Percentiles rank a stretch among this genome's conserved stretches.
Conservation (phyloP, 768 basidiomycete species). For the Clavulina sp. region DNA sequence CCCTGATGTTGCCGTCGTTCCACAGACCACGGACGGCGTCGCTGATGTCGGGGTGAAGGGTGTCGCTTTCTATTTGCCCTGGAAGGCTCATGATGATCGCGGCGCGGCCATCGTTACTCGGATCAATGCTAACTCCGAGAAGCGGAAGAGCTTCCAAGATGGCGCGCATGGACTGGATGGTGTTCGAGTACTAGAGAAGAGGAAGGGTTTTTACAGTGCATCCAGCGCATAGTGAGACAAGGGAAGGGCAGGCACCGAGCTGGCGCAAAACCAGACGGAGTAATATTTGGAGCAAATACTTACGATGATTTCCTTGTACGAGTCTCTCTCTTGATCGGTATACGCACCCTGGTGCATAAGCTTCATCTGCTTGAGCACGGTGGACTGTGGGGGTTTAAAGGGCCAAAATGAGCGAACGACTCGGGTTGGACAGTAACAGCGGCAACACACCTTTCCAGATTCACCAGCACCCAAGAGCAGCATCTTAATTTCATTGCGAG, state of each 20-base stretch:
- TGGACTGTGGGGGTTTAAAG: conserved; percentile 43
- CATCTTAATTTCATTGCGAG: conserved; percentile 95
- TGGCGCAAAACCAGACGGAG: no score
- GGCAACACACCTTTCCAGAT: conserved; percentile 63
- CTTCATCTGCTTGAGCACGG: conserved; percentile 94
- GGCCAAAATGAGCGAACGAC: neutral
- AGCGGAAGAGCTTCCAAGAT: conserved; percentile 85
- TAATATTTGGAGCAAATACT: neutral
- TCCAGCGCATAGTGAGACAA: neutral
- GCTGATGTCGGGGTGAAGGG: conserved; percentile 52
- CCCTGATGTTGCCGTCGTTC: conserved; percentile 60
- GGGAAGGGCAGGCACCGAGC: neutral
- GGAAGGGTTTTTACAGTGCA: neutral
- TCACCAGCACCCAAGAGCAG: conserved; percentile 88
- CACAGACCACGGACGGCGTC: conserved; percentile 72
- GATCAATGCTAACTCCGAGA: conserved; percentile 57
- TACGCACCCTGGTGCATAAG: conserved; percentile 87
- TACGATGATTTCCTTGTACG: conserved; percentile 81
- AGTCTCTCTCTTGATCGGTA: conserved; percentile 74
- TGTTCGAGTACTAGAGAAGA: conserved; percentile 45
- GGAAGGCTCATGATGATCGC: conserved; percentile 54
- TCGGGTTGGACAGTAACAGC: conserved; percentile 3
- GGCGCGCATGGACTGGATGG: conserved; percentile 87
- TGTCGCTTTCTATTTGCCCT: conserved; percentile 59
- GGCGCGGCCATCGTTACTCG: conserved; percentile 48